Conservation (phyloP, 768 basidiomycete genomes). For the Podaxis sp. region DNA sequence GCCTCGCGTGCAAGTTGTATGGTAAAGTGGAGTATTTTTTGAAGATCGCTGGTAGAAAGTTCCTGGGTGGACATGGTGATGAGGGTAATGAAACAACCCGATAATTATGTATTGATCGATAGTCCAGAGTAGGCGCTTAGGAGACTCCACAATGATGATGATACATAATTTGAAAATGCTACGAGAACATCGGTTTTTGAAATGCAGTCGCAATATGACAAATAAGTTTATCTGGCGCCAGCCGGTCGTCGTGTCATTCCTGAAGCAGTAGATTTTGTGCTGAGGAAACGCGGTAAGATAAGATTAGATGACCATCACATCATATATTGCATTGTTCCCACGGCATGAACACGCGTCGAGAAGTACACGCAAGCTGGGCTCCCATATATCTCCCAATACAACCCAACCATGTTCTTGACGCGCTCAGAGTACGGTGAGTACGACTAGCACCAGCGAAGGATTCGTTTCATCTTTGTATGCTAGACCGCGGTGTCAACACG, state of each 20-base stretch:
- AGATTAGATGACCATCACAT: constrained; percentile 28
- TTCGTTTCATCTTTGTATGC: neutral
- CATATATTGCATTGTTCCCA: constrained; percentile 27
- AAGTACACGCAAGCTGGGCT: constrained; percentile 27
- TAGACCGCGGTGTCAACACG: constrained; percentile 97
- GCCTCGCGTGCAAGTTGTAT: constrained; percentile 68
- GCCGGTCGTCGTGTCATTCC: too few relatives aligned
- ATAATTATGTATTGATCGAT: constrained; percentile 2
- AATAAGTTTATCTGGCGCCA: too few relatives aligned
- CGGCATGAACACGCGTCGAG: constrained; percentile 44
- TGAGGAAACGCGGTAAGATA: constrained; percentile 11
- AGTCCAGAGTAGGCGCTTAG: neutral
- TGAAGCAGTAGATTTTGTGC: too few relatives aligned
- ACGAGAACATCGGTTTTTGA: too few relatives aligned
- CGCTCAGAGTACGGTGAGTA: constrained; percentile 87
- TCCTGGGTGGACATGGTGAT: constrained; percentile 29
- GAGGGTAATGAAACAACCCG: constrained; percentile 2
- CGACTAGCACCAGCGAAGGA: neutral
- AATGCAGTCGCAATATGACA: too few relatives aligned
- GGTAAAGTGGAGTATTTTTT: constrained; percentile 63
- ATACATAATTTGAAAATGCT: neutral
- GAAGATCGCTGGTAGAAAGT: constrained; percentile 46
- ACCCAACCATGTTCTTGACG: constrained; percentile 76
- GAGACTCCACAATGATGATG: neutral
- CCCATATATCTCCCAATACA: constrained; percentile 19